A percentile compares a stretch with the other conserved stretches of the same genome.
Evolutionary conservation across 257 asterid species (phyloP).

Genomic region (Rauvolfia tetraphylla): DNA sequence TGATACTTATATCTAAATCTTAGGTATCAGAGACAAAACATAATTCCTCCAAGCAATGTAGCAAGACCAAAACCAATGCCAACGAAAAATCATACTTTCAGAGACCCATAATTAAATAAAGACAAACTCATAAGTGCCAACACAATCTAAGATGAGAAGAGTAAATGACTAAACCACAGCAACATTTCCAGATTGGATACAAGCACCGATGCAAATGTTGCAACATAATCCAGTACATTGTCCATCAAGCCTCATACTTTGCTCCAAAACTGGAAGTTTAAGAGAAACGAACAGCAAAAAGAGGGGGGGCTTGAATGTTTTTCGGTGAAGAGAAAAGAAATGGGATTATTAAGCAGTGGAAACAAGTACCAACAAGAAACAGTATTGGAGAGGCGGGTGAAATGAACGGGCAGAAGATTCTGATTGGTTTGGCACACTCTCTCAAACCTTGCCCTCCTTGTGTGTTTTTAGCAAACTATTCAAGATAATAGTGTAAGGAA

Average conservation of each 20-base stretch:
- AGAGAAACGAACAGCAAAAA: not conserved
- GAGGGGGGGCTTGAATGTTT: not conserved
- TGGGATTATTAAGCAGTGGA: not conserved
- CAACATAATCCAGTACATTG: not conserved
- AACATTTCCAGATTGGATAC: too few species aligned
- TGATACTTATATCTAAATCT: too few species aligned
- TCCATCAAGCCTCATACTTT: not conserved
- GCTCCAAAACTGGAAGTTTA: not conserved
- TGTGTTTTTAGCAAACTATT: too few species aligned
- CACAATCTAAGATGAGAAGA: too few species aligned
- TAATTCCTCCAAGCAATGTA: slow-evolving; percentile 54
- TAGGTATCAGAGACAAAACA: too few species aligned
- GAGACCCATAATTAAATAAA: slow-evolving; percentile 34
- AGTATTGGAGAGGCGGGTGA: slow-evolving; percentile 36
- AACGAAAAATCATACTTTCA: slow-evolving; percentile 68
- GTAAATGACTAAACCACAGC: too few species aligned
- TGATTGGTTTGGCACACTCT: slow-evolving; percentile 39
- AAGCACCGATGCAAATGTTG: not conserved
- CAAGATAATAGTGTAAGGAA: too few species aligned
- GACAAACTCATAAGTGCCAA: not conserved
- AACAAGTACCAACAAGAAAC: slow-evolving; percentile 62
- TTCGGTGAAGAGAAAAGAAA: not conserved
- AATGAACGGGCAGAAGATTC: slow-evolving; percentile 58
- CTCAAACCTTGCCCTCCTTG: slow-evolving; percentile 26
- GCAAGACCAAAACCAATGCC: slow-evolving; percentile 75